These are phyloP conservation scores for Lentinula raphanica DNA, from an alignment of 768 basidiomycete genomes.

Conservation along the genomic window DNA sequence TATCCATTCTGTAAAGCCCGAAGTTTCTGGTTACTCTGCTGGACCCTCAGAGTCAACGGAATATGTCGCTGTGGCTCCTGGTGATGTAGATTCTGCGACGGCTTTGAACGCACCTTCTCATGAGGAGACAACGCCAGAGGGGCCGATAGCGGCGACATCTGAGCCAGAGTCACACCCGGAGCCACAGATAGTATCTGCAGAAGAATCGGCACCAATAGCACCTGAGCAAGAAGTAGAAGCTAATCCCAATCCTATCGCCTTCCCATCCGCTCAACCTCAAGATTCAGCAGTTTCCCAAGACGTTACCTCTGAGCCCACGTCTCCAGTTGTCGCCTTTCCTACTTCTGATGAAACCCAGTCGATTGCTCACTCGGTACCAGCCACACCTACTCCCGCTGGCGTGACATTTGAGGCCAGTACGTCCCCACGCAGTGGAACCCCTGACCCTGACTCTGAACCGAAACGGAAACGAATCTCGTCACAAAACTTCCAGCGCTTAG, in stretches of 20 bases:
- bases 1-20: conserved; percentile 26
- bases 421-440: conserved; percentile 66
- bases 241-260: conserved; percentile 13
- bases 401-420: conserved; percentile 68
- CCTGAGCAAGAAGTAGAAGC: conserved; percentile 19
- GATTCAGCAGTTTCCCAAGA: conserved; percentile 12
- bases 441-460: conserved; percentile 67
- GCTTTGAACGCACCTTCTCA: not conserved
- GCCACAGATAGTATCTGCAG: conserved; percentile 13
- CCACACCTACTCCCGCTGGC: conserved; percentile 24
- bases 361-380: conserved; percentile 15
- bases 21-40: conserved; percentile 40
- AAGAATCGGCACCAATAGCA: conserved; percentile 17
- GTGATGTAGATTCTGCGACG: conserved; percentile 3
- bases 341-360: conserved; percentile 22
- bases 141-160: conserved; percentile 6
- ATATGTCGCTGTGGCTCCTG: conserved; percentile 3
- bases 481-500: conserved; percentile 81
- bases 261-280: conserved; percentile 19
- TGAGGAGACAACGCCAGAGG: not conserved
- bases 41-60: conserved; percentile 23
- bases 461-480: conserved; percentile 79
- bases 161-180: not conserved
- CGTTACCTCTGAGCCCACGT: conserved; percentile 9
- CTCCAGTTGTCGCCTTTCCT: conserved; percentile 29